Conservation (phyloP, 2,329 filamentous ascomycete species). For the Teratosphaeria zuluensis region DNA sequence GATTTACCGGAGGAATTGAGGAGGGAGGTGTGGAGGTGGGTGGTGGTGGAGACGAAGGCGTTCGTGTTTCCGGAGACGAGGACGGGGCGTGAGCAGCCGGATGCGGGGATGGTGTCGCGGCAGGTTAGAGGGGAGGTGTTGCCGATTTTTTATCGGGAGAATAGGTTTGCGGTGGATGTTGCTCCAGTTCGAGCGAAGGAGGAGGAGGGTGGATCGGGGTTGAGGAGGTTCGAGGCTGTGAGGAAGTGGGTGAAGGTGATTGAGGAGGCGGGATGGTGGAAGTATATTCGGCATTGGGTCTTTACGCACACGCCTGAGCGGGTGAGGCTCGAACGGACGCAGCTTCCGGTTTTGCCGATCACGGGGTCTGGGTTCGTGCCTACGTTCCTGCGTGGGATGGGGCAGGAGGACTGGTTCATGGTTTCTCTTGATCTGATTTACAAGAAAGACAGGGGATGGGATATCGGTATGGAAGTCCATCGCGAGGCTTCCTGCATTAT, state of each 20-base stretch:
- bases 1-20: slow-evolving; percentile 10
- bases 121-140: slow-evolving; percentile 11
- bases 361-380: background rate
- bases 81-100: slow-evolving; percentile 16
- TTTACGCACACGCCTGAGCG: background rate
- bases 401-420: background rate
- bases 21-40: slow-evolving; percentile 9
- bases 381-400: background rate
- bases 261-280: slow-evolving; percentile 1
- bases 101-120: slow-evolving; percentile 13
- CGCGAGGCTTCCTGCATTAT: slow-evolving; percentile 6
- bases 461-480: slow-evolving; percentile 3
- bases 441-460: background rate
- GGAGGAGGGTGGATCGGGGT: background rate
- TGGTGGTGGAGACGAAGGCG: slow-evolving; percentile 10
- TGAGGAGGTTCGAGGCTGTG: background rate
- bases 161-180: slow-evolving; percentile 14
- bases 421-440: background rate
- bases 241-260: slow-evolving; percentile 10
- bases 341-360: background rate
- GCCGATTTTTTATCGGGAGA: slow-evolving; percentile 17
- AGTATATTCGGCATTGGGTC: slow-evolving; percentile 1
- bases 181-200: background rate
- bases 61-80: slow-evolving; percentile 12
- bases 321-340: background rate